Percentiles rank a stretch among this genome's conserved stretches.
phyloP scores from a whole-genome alignment of 1,139 yeast species.

The Pichia sp. region DNA sequence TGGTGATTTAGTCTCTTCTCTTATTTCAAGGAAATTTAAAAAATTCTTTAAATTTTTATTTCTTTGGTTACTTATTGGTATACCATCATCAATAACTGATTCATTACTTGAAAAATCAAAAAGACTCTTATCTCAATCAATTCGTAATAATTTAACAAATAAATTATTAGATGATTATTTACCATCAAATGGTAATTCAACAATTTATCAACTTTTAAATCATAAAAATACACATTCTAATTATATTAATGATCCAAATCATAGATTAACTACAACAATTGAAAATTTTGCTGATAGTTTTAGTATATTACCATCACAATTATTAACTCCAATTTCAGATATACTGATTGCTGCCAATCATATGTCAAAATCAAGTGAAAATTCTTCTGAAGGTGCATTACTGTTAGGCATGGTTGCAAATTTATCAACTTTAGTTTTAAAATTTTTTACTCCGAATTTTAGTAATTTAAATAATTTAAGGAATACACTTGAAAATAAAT shows the following conservation, averaged over 20 bases:
- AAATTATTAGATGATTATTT: slow-evolving; percentile 61
- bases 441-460: slow-evolving; percentile 83
- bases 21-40: slow-evolving; percentile 65
- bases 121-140: slow-evolving; percentile 56
- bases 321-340: slow-evolving; percentile 80
- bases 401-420: slow-evolving; percentile 78
- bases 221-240: slow-evolving; percentile 4
- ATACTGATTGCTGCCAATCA: slow-evolving; percentile 78
- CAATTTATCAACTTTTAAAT: slow-evolving; percentile 29
- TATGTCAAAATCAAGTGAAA: slow-evolving; percentile 66
- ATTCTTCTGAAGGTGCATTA: slow-evolving; percentile 78
- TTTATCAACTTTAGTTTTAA: slow-evolving; percentile 65
- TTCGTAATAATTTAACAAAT: slow-evolving; percentile 61
- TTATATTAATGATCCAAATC: slow-evolving; percentile 64
- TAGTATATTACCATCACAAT: slow-evolving; percentile 76
- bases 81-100: slow-evolving; percentile 82
- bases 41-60: slow-evolving; percentile 58
- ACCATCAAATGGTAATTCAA: slow-evolving; percentile 45
- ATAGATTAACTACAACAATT: slow-evolving; percentile 74
- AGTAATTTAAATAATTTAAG: slow-evolving; percentile 74
- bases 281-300: slow-evolving; percentile 67
- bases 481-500: slow-evolving; percentile 80
- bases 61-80: slow-evolving; percentile 79
- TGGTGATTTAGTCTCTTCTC: slow-evolving; percentile 77
- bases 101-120: slow-evolving; percentile 69